Conservation (phyloP, 192 early-diverging fungal species). For the Coemansia sp. region DNA sequence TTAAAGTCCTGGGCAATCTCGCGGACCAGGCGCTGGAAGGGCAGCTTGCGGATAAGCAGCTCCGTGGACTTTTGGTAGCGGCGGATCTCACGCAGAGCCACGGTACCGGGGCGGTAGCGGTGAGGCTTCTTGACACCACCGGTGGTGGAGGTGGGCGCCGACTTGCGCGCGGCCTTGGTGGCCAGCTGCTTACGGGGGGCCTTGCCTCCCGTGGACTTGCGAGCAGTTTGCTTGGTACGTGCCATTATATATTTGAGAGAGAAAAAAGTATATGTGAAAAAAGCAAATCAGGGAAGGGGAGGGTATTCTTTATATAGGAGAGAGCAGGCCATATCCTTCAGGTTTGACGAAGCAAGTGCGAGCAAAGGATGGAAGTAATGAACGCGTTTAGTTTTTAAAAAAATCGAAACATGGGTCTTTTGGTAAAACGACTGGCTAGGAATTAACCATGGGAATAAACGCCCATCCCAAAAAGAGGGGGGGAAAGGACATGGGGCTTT, state of each 20-base stretch:
- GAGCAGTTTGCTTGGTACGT: conserved; percentile 59
- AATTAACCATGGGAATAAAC: not conserved
- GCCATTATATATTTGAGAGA: conserved; percentile 6
- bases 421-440: conserved; percentile 8
- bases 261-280: not conserved
- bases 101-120: conserved; percentile 85
- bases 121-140: conserved; percentile 94
- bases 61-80: conserved; percentile 95
- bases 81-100: conserved; percentile 88
- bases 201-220: conserved; percentile 99
- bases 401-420: conserved; percentile 1
- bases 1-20: conserved; percentile 99
- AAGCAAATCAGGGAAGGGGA: not conserved
- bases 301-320: not conserved
- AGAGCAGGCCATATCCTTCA: too few species aligned
- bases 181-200: conserved; percentile 95
- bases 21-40: conserved; percentile 93
- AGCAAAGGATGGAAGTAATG: too few species aligned
- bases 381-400: not conserved
- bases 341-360: too few species aligned
- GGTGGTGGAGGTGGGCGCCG: conserved; percentile 70
- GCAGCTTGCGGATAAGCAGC: conserved; percentile 87
- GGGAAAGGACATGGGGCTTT: too few species aligned
- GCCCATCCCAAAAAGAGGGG: too few species aligned
- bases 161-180: conserved; percentile 97